These are phyloP conservation scores for Pyrus bretschneideri DNA, from an alignment of 306 rosid genomes.

Conservation along the genomic window DNA sequence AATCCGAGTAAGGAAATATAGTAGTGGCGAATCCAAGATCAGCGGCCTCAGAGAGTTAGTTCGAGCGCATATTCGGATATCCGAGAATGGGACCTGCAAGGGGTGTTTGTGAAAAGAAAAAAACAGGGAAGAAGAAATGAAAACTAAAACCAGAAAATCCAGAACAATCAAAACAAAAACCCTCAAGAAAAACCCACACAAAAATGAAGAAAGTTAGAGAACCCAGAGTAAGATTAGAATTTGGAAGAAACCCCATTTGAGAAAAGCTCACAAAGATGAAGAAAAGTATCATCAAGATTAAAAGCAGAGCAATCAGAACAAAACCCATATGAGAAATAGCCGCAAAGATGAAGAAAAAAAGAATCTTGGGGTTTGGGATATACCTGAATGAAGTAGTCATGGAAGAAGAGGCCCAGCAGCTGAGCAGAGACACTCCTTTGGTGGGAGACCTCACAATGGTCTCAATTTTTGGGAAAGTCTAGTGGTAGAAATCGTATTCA, in stretches of 20 bases:
- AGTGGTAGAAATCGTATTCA: constrained; percentile 56
- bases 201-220: background rate
- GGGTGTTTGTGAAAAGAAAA: background rate
- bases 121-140: no score
- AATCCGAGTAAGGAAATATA: background rate
- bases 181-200: background rate
- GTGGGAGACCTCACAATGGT: constrained; percentile 38
- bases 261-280: background rate
- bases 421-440: constrained; percentile 47
- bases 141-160: background rate
- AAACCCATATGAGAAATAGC: background rate
- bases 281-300: background rate
- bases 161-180: background rate
- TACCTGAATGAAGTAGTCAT: constrained; percentile 79
- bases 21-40: constrained; percentile 31
- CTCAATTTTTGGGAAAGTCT: constrained; percentile 64
- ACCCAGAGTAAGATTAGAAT: background rate
- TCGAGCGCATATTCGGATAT: constrained; percentile 40
- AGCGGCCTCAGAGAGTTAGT: constrained; percentile 19
- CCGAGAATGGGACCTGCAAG: constrained; percentile 15
- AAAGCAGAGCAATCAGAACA: background rate
- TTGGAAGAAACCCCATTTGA: background rate
- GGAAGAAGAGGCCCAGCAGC: constrained; percentile 77
- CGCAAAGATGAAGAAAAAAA: background rate
- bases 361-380: background rate